Evolutionary conservation across 2,329 filamentous ascomycete species (phyloP).

Genomic region (Leptographium radiaticola): DNA sequence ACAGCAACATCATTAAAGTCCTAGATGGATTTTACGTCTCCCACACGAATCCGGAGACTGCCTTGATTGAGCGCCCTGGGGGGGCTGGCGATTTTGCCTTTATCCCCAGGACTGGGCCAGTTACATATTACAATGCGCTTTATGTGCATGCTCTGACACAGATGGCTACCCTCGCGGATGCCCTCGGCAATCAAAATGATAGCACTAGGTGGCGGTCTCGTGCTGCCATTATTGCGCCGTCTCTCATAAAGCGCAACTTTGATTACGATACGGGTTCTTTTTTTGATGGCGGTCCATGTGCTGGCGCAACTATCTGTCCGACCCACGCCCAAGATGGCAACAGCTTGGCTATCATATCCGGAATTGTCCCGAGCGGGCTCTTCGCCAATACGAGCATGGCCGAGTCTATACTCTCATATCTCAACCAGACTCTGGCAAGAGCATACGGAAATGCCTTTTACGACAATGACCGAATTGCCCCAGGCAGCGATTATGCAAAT

Average conservation of each 20-base stretch:
- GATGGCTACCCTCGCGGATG: conserved; percentile 28
- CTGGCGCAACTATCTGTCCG: conserved; percentile 14
- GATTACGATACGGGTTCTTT: conserved; percentile 29
- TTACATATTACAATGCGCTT: conserved; percentile 39
- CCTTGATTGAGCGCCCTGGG: conserved; percentile 26
- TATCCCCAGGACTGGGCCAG: conserved; percentile 29
- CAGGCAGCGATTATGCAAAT: conserved; percentile 22
- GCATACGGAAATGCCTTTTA: conserved; percentile 39
- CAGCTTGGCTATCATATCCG: conserved; percentile 29
- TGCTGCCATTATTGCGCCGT: conserved; percentile 20
- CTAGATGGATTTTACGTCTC: conserved; percentile 33
- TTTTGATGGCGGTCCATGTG: conserved; percentile 26
- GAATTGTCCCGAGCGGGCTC: conserved; percentile 14
- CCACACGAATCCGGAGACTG: conserved; percentile 24
- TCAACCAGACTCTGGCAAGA: conserved; percentile 20
- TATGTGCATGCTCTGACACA: conserved; percentile 31
- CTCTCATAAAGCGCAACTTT: conserved; percentile 26
- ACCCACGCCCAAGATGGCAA: conserved; percentile 40
- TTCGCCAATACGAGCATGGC: conserved; percentile 17
- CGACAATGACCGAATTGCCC: conserved; percentile 26
- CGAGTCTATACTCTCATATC: conserved; percentile 24
- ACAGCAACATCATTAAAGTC: conserved; percentile 23
- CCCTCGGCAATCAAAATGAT: conserved; percentile 18
- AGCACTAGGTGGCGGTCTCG: conserved; percentile 26
- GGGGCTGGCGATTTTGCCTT: conserved; percentile 40